Base-by-base conservation (phyloP, 176 grass and related monocot species). In the Ensete glaucum region DNA sequence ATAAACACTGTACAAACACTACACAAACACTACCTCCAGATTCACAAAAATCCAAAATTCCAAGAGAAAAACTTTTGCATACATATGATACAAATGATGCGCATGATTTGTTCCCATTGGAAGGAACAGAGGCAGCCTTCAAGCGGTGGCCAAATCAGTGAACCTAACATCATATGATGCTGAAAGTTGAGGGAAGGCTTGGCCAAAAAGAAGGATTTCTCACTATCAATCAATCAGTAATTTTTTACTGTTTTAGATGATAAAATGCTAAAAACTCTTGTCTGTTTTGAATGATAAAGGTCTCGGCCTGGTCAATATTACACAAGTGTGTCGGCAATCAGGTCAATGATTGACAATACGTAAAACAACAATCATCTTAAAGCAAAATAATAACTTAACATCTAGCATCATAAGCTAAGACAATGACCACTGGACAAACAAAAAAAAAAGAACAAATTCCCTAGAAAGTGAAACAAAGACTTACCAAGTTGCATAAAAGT, bases 401-500 rank as follows among this genome's bases (percentile, higher is more conserved):
- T 43, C 34, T 43, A 43, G 34, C 34, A 43, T 43, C 34, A 43
- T 43, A 62, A 19, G 15, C 20, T 62, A n/a, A 15, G 20, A 62
- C 62, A 2, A 73, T 50, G 10, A 48, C 26, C 8, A 68, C 48
- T 34, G 53, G n/a, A 55, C 17, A 58, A 23, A 79, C 22, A 52
- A 52, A 16, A 14, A 53, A 67, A 56, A 26, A 56, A 26, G 1
- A 67, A 67, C 4, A 14, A 53, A 8, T 4, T 26, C 24, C 9
- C 27, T 52, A 17, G 23, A 78, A 54, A 29, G 20, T 78, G 54
- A 80, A 80, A 51, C 1, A 71, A 48, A 34, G 52, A 73, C 24
- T 83, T 87, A 99, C 90, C 95, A 99, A 78, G 90, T 99, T 64
- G 95, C 95, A 82, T 94, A 99, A 68, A 99, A 99, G 48, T 99